phyloP scores from a whole-genome alignment of 169 alveolate species.

The Plasmodium gonderi region DNA sequence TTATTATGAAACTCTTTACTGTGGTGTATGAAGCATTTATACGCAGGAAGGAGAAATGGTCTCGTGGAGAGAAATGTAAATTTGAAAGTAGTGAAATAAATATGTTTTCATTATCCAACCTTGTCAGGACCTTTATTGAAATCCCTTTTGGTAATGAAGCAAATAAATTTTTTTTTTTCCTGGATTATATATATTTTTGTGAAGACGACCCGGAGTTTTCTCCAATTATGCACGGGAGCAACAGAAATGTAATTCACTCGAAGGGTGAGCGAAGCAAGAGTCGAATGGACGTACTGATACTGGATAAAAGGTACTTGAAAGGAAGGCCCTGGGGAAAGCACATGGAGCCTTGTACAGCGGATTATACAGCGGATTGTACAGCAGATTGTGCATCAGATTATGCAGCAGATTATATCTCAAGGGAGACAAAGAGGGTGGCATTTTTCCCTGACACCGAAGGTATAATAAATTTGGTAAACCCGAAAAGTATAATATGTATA shows the following conservation, averaged over 20 bases:
- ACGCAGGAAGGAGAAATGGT: neutral
- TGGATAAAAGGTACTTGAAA: neutral
- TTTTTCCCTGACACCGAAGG: neutral
- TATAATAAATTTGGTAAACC: neutral
- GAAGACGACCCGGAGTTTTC: neutral
- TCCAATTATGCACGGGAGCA: neutral
- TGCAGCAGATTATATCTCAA: neutral
- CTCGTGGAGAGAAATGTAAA: neutral
- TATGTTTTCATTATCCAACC: neutral
- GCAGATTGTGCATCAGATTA: no score
- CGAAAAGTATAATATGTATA: neutral
- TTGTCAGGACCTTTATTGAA: neutral
- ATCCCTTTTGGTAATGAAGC: neutral
- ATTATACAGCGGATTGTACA: no score
- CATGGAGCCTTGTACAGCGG: no score
- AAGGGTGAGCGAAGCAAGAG: neutral
- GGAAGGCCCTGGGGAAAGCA: neutral
- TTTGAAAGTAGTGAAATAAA: neutral
- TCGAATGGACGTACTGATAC: neutral
- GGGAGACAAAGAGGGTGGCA: neutral
- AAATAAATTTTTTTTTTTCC: neutral
- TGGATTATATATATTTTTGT: neutral
- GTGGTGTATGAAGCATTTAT: slow-evolving; percentile 22
- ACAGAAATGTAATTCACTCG: neutral
- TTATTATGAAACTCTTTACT: slow-evolving; percentile 6